Base-by-base conservation (phyloP, 148 eudicot species). In the Rhododendron williamsianum region DNA sequence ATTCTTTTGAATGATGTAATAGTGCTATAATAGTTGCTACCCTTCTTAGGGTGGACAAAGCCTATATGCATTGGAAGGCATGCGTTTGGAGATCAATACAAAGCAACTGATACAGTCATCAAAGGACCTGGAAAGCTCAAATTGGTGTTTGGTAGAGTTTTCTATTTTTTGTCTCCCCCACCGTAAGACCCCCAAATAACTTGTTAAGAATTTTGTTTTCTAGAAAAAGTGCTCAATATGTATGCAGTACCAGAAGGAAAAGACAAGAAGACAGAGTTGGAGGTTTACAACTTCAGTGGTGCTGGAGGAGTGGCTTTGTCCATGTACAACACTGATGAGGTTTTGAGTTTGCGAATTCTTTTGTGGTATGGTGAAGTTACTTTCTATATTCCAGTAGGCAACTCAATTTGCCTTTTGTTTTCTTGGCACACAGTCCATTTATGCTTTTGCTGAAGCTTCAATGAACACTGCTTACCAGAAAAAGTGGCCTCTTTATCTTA, bases 301-400 rank as follows among this genome's bases (percentile, higher is more conserved):
- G 81, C 90, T 84, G 96, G 96, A 73, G 96, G 95, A 54, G 96
- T 94, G 12, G 94, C 92, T 56, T 86, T 94, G 88, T 60, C 94
- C 76, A 94, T 94, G 96, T 94, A 94, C 87, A 94, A 94, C 88
- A 94, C 96, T 85, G 95, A 92, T 67, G 95, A 94, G 95, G 96
- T 94, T 67, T 81, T 35, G 65, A 21, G 83, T 81, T 73, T 25
- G 18, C 30, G 60, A 49, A 51, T 65, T 65, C 83, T 63, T 76
- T 69, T 8, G 48, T 82, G 52, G 36, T 19, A 54, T 52, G 77
- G 27, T 56, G 49, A 80, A 27, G 76, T 45, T 41, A 71, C 30
- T 43, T 51, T 84, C 81, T 49, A 49, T 38, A 30, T 83, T 48
- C 46, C 19, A n/a, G 36, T 19, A 6, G 81, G 7, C 69, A 84